Base-by-base conservation (phyloP, 2,329 filamentous ascomycete species). In the Sarocladium strictum region DNA sequence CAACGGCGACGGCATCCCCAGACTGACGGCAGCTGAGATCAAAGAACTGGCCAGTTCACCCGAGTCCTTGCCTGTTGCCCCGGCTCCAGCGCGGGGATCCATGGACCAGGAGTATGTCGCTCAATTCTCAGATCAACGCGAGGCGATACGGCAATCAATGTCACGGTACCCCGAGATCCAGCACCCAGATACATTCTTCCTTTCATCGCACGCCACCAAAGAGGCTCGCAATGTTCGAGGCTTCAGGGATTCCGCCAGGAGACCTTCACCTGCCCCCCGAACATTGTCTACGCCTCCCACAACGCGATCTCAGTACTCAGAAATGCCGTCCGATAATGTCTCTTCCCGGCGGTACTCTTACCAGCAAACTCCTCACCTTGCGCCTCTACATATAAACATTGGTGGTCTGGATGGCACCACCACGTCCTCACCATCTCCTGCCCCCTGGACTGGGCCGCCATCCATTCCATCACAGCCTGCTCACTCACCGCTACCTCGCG, bases 1-100 rank as follows among this genome's bases (percentile, higher is more conserved):
- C 27, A 51, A 15, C 62, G 3, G 59, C 40, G 76, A 75, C 57
- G 74, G 69, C 49, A 67, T 83, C 47, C 74, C 78, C 54, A 76
- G 79, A 35, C 70, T 85, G 24, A 83, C 81, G 0, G 78, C 78
- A 7, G 77, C 73, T 35, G 79, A 83, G 61, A 83, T 85, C 63
- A 76, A 81, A 53, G 77, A 81, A 56, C 67, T 86, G 56, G 76
- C 79, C 14, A 76, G 74, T 26, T 74, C 78, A 1, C 80, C 80
- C 5, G 79, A 82, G 26, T 84, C 81, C 1, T 68, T 86, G 2
- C 82, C 83, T 12, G 66, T 85, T 1, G 77, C 78, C 1, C 65
- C 68, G 58, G 66, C 70, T 15, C 47, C 43, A 24, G 24, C 54
- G 9, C 58, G 71, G 62, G 59, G 68, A 66, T 58, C 64, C 63